A percentile compares a stretch with the other conserved stretches of the same genome.
These are phyloP conservation scores for Albugo laibachii DNA, from an alignment of 352 stramenopile genomes.

Conservation along the genomic window DNA sequence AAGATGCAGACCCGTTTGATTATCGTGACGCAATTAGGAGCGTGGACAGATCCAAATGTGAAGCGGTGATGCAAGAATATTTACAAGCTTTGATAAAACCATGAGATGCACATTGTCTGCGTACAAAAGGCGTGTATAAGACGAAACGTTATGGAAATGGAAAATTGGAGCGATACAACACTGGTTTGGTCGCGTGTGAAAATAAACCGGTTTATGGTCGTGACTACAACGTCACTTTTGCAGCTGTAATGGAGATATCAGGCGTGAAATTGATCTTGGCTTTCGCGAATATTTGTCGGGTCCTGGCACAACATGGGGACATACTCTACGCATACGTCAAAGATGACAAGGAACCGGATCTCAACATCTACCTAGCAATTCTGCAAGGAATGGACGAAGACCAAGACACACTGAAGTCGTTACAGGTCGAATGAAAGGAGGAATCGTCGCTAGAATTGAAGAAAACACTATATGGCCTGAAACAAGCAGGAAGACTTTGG, in stretches of 20 bases:
- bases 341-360: not conserved
- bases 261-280: not conserved
- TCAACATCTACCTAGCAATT: too few relatives aligned
- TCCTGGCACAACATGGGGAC: not conserved
- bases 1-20: not conserved
- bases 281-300: not conserved
- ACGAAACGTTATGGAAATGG: not conserved
- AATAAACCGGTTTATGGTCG: not conserved
- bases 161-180: not conserved
- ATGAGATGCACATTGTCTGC: not conserved
- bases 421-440: slow-evolving; percentile 1
- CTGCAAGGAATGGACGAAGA: too few relatives aligned
- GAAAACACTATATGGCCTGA: slow-evolving; percentile 5
- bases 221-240: not conserved
- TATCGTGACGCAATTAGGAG: not conserved
- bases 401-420: not conserved
- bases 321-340: not conserved
- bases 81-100: not conserved
- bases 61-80: not conserved
- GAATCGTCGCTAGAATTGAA: slow-evolving; percentile 6
- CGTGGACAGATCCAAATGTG: not conserved
- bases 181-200: not conserved
- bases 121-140: not conserved
- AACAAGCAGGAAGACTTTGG: slow-evolving; percentile 14
- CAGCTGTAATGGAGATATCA: not conserved